Percentiles rank a stretch among this genome's conserved stretches.
Conservation (phyloP, 2,329 filamentous ascomycete species). For the Rhynchosporium agropyri region DNA sequence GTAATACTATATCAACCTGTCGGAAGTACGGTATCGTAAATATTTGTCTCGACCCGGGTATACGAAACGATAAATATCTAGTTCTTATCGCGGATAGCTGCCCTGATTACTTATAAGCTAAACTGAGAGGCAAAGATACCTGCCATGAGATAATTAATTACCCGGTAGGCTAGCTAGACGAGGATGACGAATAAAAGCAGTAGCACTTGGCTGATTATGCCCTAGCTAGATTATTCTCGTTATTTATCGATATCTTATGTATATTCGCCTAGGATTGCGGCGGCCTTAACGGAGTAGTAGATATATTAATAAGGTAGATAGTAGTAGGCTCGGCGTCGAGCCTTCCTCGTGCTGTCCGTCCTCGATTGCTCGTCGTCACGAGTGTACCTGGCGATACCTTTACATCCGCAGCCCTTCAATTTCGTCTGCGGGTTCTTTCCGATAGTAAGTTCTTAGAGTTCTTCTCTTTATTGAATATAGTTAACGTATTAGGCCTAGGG, state of each 20-base stretch:
- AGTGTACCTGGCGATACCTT: neutral
- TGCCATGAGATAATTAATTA: slow-evolving; percentile 27
- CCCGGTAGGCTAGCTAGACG: slow-evolving; percentile 20
- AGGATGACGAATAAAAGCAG: slow-evolving; percentile 7
- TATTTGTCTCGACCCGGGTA: slow-evolving; percentile 25
- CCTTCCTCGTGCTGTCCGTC: slow-evolving; percentile 19
- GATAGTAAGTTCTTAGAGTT: neutral
- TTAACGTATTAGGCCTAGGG: neutral
- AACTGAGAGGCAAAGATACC: slow-evolving; percentile 19
- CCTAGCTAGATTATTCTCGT: slow-evolving; percentile 28
- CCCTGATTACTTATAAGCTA: slow-evolving; percentile 18
- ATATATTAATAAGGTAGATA: slow-evolving; percentile 28
- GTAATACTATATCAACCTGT: slow-evolving; percentile 25
- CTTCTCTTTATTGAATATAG: neutral
- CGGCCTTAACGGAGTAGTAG: slow-evolving; percentile 26
- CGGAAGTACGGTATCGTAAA: slow-evolving; percentile 29
- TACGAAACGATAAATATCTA: slow-evolving; percentile 24
- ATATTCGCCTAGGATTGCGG: slow-evolving; percentile 37
- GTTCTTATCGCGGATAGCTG: slow-evolving; percentile 29
- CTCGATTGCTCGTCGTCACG: slow-evolving; percentile 4
- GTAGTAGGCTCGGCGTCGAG: slow-evolving; percentile 30
- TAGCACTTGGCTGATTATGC: slow-evolving; percentile 23
- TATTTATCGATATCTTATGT: slow-evolving; percentile 36
- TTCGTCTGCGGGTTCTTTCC: neutral
- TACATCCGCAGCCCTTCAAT: neutral